These are phyloP conservation scores for Chenopodium album DNA, from an alignment of 148 eudicot genomes.

Conservation along the genomic window DNA sequence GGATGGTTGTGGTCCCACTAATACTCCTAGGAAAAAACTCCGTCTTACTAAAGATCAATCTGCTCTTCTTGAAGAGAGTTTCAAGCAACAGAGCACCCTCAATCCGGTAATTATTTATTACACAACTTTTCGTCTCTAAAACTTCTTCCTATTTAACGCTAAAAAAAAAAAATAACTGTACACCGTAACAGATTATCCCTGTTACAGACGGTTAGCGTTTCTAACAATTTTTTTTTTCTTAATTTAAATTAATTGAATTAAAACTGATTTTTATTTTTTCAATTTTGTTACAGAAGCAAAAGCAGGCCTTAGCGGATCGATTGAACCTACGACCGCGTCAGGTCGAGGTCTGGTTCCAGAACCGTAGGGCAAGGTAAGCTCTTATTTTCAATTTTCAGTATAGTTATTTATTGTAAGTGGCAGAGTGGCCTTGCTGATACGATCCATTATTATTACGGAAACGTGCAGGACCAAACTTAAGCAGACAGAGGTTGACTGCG, in stretches of 20 bases:
- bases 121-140: no score
- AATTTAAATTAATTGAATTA: no score
- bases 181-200: no score
- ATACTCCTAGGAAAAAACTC: conserved; percentile 55
- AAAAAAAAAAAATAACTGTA: no score
- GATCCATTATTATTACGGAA: not conserved
- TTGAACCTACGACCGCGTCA: conserved; percentile 81
- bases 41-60: conserved; percentile 66
- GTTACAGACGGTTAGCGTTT: no score
- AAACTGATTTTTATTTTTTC: not conserved
- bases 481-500: conserved; percentile 71
- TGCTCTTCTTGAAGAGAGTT: conserved; percentile 65
- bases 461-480: conserved; percentile 38
- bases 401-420: not conserved
- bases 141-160: no score
- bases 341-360: conserved; percentile 94
- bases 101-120: conserved; percentile 46
- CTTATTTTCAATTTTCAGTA: no score
- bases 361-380: conserved; percentile 65
- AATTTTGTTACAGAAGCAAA: conserved; percentile 56
- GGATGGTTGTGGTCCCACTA: conserved; percentile 44
- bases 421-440: conserved; percentile 5
- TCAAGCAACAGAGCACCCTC: conserved; percentile 65
- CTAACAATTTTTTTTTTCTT: no score
- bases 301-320: conserved; percentile 67